Conservation (phyloP, 805 yeast genomes). For the Candida verbasci region DNA sequence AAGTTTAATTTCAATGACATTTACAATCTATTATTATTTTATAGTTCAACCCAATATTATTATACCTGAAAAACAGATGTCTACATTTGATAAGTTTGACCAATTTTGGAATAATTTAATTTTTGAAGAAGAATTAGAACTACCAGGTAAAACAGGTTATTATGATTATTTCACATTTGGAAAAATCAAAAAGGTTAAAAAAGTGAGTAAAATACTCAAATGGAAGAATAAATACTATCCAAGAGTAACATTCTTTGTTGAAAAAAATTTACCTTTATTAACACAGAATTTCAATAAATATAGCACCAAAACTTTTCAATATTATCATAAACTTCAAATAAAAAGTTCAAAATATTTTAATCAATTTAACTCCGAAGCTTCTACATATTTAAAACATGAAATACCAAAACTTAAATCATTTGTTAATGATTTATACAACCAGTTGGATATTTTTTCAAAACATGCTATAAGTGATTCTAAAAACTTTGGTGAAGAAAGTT, state of each 20-base stretch:
- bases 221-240: background rate
- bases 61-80: too few species aligned
- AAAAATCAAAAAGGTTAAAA: background rate
- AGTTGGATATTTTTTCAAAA: too few species aligned
- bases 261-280: background rate
- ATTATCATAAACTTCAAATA: too few species aligned
- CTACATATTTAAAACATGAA: too few species aligned
- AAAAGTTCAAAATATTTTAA: too few species aligned
- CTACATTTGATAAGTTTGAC: conserved; percentile 3
- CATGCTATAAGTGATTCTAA: background rate
- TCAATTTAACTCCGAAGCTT: too few species aligned
- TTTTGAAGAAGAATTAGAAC: conserved; percentile 11
- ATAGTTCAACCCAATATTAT: too few species aligned
- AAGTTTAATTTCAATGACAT: conserved; percentile 5
- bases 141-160: background rate
- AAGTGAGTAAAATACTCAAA: conserved; percentile 2
- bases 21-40: conserved; percentile 3
- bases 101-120: conserved; percentile 9
- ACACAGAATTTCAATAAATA: too few species aligned
- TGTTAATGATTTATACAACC: too few species aligned
- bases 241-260: too few species aligned
- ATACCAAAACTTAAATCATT: too few species aligned
- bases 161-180: conserved; percentile 4
- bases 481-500: background rate
- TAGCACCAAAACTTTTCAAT: too few species aligned